These are phyloP conservation scores for Paramecium sexaurelia DNA, from an alignment of 73 alveolate species.

Conservation along the genomic window DNA sequence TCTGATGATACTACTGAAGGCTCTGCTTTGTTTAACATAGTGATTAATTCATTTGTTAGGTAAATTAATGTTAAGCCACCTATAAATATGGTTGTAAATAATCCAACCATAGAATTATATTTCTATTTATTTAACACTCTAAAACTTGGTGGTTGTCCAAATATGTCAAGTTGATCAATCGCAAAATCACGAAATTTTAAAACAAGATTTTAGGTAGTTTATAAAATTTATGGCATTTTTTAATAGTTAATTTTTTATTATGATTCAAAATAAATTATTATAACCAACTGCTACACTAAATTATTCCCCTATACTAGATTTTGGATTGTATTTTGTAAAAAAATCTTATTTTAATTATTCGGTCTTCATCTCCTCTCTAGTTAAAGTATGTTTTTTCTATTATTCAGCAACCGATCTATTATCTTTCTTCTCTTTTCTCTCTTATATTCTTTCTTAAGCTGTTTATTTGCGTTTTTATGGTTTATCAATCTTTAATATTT, in stretches of 20 bases:
- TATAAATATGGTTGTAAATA: not conserved
- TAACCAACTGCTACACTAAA: constrained; percentile 42
- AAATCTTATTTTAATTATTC: constrained; percentile 22
- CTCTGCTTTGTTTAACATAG: not conserved
- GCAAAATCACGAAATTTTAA: not conserved
- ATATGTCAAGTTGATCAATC: not conserved
- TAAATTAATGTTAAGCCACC: not conserved
- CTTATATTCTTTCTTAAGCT: not conserved
- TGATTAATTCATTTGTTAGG: not conserved
- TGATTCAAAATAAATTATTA: constrained; percentile 34
- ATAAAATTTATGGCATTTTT: not conserved
- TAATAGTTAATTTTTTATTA: not conserved
- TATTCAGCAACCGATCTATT: not conserved
- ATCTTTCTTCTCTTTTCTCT: not conserved
- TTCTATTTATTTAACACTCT: not conserved
- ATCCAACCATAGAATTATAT: constrained; percentile 3
- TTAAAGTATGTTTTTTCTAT: not conserved
- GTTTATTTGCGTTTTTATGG: not conserved
- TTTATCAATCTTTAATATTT: not conserved
- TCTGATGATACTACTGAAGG: not conserved
- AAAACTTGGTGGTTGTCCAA: not conserved
- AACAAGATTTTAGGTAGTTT: not conserved
- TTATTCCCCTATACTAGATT: not conserved
- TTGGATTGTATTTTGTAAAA: constrained; percentile 1
- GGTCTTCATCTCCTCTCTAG: not conserved